Conservation (phyloP, 2,329 filamentous ascomycete genomes). For the Aspergillus luchuensis region DNA sequence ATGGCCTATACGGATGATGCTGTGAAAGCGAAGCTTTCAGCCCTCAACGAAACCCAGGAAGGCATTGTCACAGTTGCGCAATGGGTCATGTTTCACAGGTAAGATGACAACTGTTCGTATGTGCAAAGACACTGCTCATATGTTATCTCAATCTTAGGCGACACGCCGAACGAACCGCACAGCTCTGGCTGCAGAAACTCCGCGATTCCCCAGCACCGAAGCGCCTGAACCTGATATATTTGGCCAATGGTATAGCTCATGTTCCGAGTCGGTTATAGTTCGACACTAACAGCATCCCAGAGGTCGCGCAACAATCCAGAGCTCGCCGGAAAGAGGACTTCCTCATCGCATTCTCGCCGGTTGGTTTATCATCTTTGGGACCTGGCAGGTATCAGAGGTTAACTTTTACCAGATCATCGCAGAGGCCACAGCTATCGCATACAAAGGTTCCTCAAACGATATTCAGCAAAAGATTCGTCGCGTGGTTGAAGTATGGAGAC, state of each 20-base stretch:
- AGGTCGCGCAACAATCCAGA: slow-evolving; percentile 95
- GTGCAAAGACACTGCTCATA: slow-evolving; percentile 19
- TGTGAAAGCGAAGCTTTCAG: slow-evolving; percentile 89
- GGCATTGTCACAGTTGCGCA: slow-evolving; percentile 94
- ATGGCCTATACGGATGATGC: slow-evolving; percentile 98
- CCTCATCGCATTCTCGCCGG: slow-evolving; percentile 82
- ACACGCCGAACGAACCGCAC: slow-evolving; percentile 87
- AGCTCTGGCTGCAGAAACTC: slow-evolving; percentile 86
- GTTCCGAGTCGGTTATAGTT: not conserved
- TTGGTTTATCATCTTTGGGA: slow-evolving; percentile 29
- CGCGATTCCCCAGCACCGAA: slow-evolving; percentile 86
- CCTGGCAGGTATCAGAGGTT: slow-evolving; percentile 15
- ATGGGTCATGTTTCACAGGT: slow-evolving; percentile 99
- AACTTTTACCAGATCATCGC: slow-evolving; percentile 65
- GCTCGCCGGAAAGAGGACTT: slow-evolving; percentile 92
- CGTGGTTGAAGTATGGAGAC: slow-evolving; percentile 92
- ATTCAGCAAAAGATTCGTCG: slow-evolving; percentile 84
- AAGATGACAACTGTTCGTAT: slow-evolving; percentile 33
- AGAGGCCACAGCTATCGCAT: slow-evolving; percentile 86
- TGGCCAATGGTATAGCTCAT: slow-evolving; percentile 77
- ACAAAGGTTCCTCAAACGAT: slow-evolving; percentile 83
- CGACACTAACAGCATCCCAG: slow-evolving; percentile 51
- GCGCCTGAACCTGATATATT: slow-evolving; percentile 86
- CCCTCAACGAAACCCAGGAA: slow-evolving; percentile 95
- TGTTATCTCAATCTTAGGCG: slow-evolving; percentile 59